phyloP scores from a whole-genome alignment of 441 rosid species.

The Brassica balearica region DNA sequence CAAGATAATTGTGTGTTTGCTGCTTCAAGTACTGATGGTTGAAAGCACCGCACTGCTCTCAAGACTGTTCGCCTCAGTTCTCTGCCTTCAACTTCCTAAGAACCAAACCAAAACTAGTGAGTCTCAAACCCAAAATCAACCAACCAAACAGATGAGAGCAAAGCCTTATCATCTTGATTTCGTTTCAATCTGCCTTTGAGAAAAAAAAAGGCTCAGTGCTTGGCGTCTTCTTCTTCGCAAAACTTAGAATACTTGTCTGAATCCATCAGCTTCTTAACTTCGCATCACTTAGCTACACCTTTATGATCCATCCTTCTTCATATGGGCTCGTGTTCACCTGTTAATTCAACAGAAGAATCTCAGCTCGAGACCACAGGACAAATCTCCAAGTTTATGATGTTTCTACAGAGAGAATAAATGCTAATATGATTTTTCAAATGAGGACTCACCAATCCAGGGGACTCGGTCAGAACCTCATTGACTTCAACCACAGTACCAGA shows the following conservation, averaged over 20 bases:
- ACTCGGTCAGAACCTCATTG: conserved; percentile 60
- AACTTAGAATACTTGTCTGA: conserved; percentile 73
- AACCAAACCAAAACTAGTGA: conserved; percentile 17
- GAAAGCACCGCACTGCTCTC: conserved; percentile 61
- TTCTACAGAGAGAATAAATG: background rate
- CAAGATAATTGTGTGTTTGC: conserved; percentile 3
- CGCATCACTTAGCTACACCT: conserved; percentile 69
- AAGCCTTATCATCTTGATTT: conserved; percentile 50
- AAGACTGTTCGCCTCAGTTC: conserved; percentile 62
- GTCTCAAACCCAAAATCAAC: conserved; percentile 17
- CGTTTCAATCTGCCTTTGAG: background rate
- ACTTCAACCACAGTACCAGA: conserved; percentile 82
- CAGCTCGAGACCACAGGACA: background rate
- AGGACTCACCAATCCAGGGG: conserved; percentile 83
- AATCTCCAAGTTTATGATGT: background rate
- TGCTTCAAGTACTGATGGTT: conserved; percentile 49
- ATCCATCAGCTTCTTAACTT: conserved; percentile 74
- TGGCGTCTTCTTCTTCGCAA: conserved; percentile 88
- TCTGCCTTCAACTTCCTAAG: conserved; percentile 91
- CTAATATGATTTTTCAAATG: background rate
- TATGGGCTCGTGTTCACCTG: conserved; percentile 91
- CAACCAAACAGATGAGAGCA: conserved; percentile 11
- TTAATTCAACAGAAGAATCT: conserved; percentile 3
- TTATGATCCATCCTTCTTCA: conserved; percentile 83
- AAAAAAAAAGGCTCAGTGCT: conserved; percentile 52